Evolutionary conservation across 2,329 filamentous ascomycete species (phyloP), one percentile per base, ranked within the genome.

Genomic region (Cyanodermella asteris): DNA sequence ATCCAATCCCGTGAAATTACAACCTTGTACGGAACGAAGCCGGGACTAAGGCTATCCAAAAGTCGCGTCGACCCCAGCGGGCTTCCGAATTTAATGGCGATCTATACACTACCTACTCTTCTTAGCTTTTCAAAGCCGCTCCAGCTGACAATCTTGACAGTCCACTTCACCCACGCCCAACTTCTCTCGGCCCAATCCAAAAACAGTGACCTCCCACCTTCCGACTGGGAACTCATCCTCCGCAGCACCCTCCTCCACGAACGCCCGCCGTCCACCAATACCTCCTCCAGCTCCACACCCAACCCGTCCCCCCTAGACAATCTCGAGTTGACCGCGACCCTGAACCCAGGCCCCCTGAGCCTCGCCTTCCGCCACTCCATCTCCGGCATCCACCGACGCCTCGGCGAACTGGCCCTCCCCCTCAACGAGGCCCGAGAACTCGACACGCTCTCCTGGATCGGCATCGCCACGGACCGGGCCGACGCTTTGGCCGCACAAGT

Each of bases 361-460:
- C 16, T 28, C 18, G 30, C 6, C 3, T 25, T 20, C 18, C 34
- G 34, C 16, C 31, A 30, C 18, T 32, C 32, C 18, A 33, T 38
- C 33, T 41, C 32, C 36, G 31, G 14, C 12, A 14, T 28, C 16
- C 23, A 20, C 46, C 59, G 63, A 56, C 55, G 46, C 24, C 49
- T 70, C 13, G 65, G 65, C 14, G 45, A 55, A 7, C 51, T 71
- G 18, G 39, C 45, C 7, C 49, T 72, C 4, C 42, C 48, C 22
- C 50, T 57, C 34, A 49, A 61, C 34, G 55, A 65, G 18, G 56
- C 59, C 17, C 53, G 61, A 33, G 57, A 61, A 24, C 51, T 70
- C 20, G 51, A 59, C 29, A 48, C 61, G 2, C 61, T 66, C 31
- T 59, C 62, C 17, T 71, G 66, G 66, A 47, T 55, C 8, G 51